Evolutionary conservation across 129 eudicot genomes (phyloP).

Genomic region (Centaurea solstitialis): DNA sequence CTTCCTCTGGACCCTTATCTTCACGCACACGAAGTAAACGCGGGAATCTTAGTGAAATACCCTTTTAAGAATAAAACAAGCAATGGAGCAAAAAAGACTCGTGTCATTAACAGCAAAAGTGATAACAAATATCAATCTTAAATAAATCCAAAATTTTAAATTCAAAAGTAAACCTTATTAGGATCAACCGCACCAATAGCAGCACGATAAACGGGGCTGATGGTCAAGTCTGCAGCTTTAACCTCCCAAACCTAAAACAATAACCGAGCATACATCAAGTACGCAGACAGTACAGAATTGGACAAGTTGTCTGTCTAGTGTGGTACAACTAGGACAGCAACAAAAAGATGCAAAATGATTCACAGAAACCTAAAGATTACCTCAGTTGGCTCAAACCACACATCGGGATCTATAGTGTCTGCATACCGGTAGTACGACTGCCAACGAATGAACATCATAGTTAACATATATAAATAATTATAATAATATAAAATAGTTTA

Average conservation of each 20-base stretch:
- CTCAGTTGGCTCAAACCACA: conserved; percentile 95
- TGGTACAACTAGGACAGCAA: neutral
- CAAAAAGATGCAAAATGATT: neutral
- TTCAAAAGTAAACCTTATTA: conserved; percentile 54
- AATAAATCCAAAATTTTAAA: neutral
- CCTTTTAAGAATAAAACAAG: conserved; percentile 37
- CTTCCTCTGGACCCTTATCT: conserved; percentile 87
- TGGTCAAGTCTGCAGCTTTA: conserved; percentile 93
- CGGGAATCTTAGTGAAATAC: conserved; percentile 90
- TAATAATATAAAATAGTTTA: neutral
- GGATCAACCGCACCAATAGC: conserved; percentile 82
- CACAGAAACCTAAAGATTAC: conserved; percentile 32
- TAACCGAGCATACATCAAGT: neutral
- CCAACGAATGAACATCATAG: conserved; percentile 6
- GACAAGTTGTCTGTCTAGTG: neutral
- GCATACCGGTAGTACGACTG: conserved; percentile 86
- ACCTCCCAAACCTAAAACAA: conserved; percentile 93
- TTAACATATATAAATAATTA: conserved; percentile 14
- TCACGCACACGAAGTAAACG: conserved; percentile 90
- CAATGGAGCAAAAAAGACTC: neutral
- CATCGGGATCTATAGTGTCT: conserved; percentile 76
- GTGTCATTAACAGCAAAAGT: neutral
- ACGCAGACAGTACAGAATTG: neutral
- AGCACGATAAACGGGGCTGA: conserved; percentile 93
- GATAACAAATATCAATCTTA: neutral